Conservation (phyloP, 257 asterid species). For the Knoxia roxburghii region DNA sequence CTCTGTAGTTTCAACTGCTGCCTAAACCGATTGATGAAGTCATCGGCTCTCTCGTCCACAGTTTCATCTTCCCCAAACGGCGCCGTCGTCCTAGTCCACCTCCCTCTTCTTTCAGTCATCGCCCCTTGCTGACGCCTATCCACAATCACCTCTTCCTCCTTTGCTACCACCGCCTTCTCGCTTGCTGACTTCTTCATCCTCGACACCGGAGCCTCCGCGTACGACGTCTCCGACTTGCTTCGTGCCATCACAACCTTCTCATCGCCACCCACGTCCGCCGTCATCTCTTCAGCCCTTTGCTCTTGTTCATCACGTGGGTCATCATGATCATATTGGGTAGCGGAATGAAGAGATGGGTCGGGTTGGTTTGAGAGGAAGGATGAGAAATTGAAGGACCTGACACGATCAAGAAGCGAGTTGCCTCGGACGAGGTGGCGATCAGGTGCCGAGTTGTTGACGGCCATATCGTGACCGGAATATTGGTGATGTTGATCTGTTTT, state of each 20-base stretch:
- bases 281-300: slow-evolving; percentile 10
- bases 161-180: slow-evolving; percentile 27
- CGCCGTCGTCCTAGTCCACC: no score
- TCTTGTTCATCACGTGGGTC: slow-evolving; percentile 9
- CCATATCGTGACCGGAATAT: not conserved
- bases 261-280: not conserved
- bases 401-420: slow-evolving; percentile 24
- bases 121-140: no score
- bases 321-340: not conserved
- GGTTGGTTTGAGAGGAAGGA: not conserved
- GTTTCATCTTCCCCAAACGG: slow-evolving; percentile 38
- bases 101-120: no score
- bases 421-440: slow-evolving; percentile 15
- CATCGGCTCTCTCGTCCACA: slow-evolving; percentile 59
- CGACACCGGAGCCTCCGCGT: slow-evolving; percentile 1
- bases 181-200: slow-evolving; percentile 45
- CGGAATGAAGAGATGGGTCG: not conserved
- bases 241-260: slow-evolving; percentile 14
- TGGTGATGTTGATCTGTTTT: no score
- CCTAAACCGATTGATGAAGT: slow-evolving; percentile 54
- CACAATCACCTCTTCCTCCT: slow-evolving; percentile 11
- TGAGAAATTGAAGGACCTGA: slow-evolving; percentile 28
- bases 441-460: slow-evolving; percentile 5
- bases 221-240: slow-evolving; percentile 20
- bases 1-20: slow-evolving; percentile 68